These are phyloP conservation scores for Penicillium freii DNA, from an alignment of 2,329 filamentous ascomycete genomes.

Conservation along the genomic window DNA sequence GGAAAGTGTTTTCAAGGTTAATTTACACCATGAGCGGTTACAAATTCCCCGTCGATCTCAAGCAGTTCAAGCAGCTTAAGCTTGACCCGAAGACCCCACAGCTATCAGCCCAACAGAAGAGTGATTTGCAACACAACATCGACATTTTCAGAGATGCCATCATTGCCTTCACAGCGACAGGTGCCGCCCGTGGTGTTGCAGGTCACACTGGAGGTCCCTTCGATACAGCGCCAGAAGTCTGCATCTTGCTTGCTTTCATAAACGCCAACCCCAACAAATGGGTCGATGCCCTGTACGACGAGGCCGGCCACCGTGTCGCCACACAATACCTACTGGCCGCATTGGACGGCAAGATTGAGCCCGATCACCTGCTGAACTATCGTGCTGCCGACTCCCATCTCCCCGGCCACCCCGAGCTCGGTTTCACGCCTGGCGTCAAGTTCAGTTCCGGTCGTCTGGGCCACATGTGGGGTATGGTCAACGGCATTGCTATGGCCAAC, in stretches of 20 bases:
- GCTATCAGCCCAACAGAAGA: slow-evolving; percentile 37
- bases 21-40: slow-evolving; percentile 12
- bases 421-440: slow-evolving; percentile 40
- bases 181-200: slow-evolving; percentile 38
- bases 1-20: background rate
- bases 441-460: slow-evolving; percentile 44
- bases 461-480: slow-evolving; percentile 43
- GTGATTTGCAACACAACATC: slow-evolving; percentile 40
- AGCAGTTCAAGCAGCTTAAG: slow-evolving; percentile 37
- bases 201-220: slow-evolving; percentile 44
- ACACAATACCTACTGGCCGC: slow-evolving; percentile 43
- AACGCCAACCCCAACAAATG: slow-evolving; percentile 34
- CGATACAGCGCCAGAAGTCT: slow-evolving; percentile 43
- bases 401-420: slow-evolving; percentile 42
- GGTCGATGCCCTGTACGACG: slow-evolving; percentile 39
- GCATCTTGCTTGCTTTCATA: slow-evolving; percentile 40
- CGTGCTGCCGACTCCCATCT: slow-evolving; percentile 42
- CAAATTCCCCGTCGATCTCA: slow-evolving; percentile 34
- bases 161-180: slow-evolving; percentile 41
- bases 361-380: slow-evolving; percentile 43
- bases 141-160: slow-evolving; percentile 41
- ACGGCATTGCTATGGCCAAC: slow-evolving; percentile 41
- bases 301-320: slow-evolving; percentile 43
- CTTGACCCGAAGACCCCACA: slow-evolving; percentile 36
- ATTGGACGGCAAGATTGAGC: slow-evolving; percentile 36